Conservation (phyloP, 306 rosid species). For the Lablab purpureus region DNA sequence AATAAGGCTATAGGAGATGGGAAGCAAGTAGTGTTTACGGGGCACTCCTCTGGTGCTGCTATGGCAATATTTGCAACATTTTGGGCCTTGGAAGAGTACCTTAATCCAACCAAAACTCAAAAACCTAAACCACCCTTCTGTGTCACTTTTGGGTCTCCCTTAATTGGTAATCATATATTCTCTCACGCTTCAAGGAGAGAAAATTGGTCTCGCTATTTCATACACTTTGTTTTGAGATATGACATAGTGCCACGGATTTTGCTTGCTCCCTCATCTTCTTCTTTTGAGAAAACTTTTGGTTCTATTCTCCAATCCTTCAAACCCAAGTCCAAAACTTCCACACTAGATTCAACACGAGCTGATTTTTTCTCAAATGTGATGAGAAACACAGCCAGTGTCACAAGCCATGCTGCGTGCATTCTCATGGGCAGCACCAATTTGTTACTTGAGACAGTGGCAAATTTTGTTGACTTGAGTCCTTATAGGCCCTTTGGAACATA, state of each 20-base stretch:
- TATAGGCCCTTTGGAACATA: slow-evolving; percentile 85
- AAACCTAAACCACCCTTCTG: slow-evolving; percentile 48
- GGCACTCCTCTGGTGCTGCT: slow-evolving; percentile 77
- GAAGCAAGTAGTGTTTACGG: slow-evolving; percentile 69
- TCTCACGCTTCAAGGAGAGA: slow-evolving; percentile 79
- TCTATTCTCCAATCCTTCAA: slow-evolving; percentile 48
- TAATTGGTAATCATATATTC: slow-evolving; percentile 58
- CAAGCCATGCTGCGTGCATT: slow-evolving; percentile 69
- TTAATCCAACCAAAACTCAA: slow-evolving; percentile 11
- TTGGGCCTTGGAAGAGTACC: slow-evolving; percentile 61
- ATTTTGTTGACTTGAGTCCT: slow-evolving; percentile 69
- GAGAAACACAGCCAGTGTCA: slow-evolving; percentile 57
- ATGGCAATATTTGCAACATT: slow-evolving; percentile 70
- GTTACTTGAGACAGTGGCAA: slow-evolving; percentile 59
- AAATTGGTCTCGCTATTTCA: slow-evolving; percentile 69
- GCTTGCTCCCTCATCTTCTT: slow-evolving; percentile 68
- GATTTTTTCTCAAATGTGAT: slow-evolving; percentile 59
- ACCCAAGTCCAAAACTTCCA: neutral
- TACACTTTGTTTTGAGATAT: slow-evolving; percentile 66
- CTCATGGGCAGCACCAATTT: slow-evolving; percentile 78
- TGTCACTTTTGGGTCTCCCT: slow-evolving; percentile 87
- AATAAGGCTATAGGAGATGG: slow-evolving; percentile 24
- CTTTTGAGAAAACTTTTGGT: slow-evolving; percentile 40
- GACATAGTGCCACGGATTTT: slow-evolving; percentile 76
- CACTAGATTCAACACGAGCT: neutral